Conservation (phyloP, 2,329 filamentous ascomycete species). For the Penicillium sp. region DNA sequence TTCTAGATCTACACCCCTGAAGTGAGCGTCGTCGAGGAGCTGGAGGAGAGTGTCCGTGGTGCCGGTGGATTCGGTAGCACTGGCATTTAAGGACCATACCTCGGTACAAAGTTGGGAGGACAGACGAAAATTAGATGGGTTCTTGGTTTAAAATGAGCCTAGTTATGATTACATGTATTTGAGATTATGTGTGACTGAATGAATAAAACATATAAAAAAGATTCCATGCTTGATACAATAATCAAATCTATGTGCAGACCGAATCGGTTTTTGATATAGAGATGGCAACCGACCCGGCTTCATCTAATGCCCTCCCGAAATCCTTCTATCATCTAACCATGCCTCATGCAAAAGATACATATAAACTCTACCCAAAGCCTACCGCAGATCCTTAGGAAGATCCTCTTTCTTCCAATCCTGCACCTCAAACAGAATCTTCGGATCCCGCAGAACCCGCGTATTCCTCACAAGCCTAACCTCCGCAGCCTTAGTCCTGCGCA, state of each 20-base stretch:
- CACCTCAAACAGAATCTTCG: slow-evolving; percentile 64
- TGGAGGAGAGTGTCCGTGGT: slow-evolving; percentile 87
- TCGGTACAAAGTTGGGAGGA: neutral
- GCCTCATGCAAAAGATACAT: neutral
- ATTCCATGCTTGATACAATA: slow-evolving; percentile 4
- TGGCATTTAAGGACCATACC: slow-evolving; percentile 47
- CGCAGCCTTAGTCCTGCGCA: slow-evolving; percentile 76
- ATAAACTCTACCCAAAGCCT: slow-evolving; percentile 2
- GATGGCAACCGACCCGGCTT: neutral
- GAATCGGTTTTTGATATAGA: slow-evolving; percentile 1
- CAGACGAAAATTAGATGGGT: neutral
- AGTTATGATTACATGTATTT: slow-evolving; percentile 1
- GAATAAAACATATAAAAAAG: neutral
- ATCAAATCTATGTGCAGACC: slow-evolving; percentile 15
- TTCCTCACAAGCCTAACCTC: slow-evolving; percentile 84
- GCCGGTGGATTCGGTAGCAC: slow-evolving; percentile 92
- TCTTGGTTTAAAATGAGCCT: neutral
- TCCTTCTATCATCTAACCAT: slow-evolving; percentile 1
- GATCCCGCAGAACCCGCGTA: slow-evolving; percentile 64
- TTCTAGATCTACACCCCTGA: slow-evolving; percentile 81
- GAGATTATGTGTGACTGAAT: neutral
- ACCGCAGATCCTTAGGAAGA: slow-evolving; percentile 25
- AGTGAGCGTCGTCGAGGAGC: slow-evolving; percentile 80
- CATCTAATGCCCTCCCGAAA: neutral
- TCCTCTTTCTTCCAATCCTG: slow-evolving; percentile 38